Percentiles rank a stretch among this genome's conserved stretches.
These are phyloP conservation scores for Papiliotrema terrestris DNA, from an alignment of 1,284 basidiomycete species.

Conservation along the genomic window DNA sequence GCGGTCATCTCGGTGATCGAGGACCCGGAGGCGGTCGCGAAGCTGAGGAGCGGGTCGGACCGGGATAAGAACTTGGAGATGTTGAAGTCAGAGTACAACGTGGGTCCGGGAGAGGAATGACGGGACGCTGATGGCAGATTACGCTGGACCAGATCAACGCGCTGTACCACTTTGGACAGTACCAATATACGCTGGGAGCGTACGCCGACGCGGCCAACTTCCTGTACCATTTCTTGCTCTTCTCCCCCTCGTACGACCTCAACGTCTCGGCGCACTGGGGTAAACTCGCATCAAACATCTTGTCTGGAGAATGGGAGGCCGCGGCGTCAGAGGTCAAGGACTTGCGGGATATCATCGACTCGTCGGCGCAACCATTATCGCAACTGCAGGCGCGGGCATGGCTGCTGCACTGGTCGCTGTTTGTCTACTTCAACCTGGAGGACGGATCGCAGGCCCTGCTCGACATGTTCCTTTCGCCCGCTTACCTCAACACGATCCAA, in stretches of 20 bases:
- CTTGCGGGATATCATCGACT: conserved; percentile 85
- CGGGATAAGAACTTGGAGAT: conserved; percentile 94
- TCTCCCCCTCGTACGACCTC: conserved; percentile 87
- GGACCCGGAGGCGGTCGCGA: conserved; percentile 82
- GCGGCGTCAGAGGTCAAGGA: conserved; percentile 92
- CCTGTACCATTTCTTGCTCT: conserved; percentile 96
- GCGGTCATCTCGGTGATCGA: conserved; percentile 93
- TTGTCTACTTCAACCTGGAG: conserved; percentile 96
- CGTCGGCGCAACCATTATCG: conserved; percentile 61
- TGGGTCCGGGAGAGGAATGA: conserved; percentile 54
- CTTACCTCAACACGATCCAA: conserved; percentile 98
- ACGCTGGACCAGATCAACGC: conserved; percentile 92
- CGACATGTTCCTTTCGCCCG: conserved; percentile 91
- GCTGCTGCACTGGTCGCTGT: conserved; percentile 97
- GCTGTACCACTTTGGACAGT: conserved; percentile 96
- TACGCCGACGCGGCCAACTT: conserved; percentile 96
- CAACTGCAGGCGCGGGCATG: conserved; percentile 94
- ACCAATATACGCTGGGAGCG: conserved; percentile 95
- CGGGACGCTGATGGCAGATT: conserved; percentile 56
- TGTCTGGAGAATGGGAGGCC: conserved; percentile 90
- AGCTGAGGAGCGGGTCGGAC: conserved; percentile 72
- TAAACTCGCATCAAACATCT: conserved; percentile 93
- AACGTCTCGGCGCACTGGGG: conserved; percentile 97
- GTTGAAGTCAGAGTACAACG: conserved; percentile 88
- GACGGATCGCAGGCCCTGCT: conserved; percentile 75